Percentiles rank a stretch among this genome's conserved stretches.
These are phyloP conservation scores for Penicillium soppii DNA, from an alignment of 495 filamentous ascomycete genomes.

Conservation along the genomic window DNA sequence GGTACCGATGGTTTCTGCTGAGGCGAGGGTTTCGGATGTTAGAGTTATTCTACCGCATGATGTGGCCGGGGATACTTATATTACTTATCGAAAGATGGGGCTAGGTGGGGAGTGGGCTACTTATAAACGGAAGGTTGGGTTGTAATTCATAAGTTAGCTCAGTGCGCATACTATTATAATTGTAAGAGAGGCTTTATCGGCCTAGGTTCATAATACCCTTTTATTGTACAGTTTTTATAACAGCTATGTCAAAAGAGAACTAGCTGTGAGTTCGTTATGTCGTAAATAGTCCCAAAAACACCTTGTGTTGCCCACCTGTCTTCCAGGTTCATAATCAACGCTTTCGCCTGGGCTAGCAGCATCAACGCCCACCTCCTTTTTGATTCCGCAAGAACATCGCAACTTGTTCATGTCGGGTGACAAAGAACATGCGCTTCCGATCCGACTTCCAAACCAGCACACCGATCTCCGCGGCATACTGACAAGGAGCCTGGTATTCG, in stretches of 20 bases:
- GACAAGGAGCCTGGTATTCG: conserved; percentile 73
- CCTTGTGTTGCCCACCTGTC: background rate
- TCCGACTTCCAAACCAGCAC: conserved; percentile 86
- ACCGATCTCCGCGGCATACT: conserved; percentile 90
- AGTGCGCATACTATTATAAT: too few relatives aligned
- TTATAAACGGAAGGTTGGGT: conserved; percentile 1
- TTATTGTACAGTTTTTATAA: too few relatives aligned
- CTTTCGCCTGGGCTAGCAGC: background rate
- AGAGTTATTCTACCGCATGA: conserved; percentile 12
- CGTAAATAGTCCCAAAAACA: too few relatives aligned
- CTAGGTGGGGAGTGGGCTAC: conserved; percentile 1
- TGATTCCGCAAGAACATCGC: conserved; percentile 72
- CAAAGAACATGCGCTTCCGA: conserved; percentile 78
- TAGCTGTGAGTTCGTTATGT: too few relatives aligned
- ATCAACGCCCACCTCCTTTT: conserved; percentile 14
- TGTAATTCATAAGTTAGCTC: background rate
- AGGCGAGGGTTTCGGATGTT: conserved; percentile 12
- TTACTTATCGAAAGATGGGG: conserved; percentile 11
- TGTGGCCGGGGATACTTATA: conserved; percentile 4
- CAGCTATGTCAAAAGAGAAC: too few relatives aligned
- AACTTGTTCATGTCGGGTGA: conserved; percentile 81
- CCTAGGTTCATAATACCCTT: too few relatives aligned
- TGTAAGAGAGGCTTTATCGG: too few relatives aligned
- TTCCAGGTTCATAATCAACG: background rate
- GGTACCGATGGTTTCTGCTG: background rate